These are phyloP conservation scores for Triticum timopheevii DNA, from an alignment of 176 grass and related monocot genomes.

Conservation along the genomic window DNA sequence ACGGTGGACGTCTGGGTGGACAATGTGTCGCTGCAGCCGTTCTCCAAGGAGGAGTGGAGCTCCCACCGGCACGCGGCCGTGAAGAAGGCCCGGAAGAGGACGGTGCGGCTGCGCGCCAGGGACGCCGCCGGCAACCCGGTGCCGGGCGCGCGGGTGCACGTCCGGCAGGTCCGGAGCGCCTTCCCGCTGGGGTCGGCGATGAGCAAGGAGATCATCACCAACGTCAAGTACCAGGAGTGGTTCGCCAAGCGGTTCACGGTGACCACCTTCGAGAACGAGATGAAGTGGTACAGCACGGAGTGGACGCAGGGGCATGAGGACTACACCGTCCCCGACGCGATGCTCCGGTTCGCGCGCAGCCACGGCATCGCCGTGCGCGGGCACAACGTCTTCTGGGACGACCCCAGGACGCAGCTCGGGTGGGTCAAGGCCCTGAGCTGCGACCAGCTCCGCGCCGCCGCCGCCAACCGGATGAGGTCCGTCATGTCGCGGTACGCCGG, in stretches of 20 bases:
- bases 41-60: slow-evolving; percentile 69
- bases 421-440: slow-evolving; percentile 30
- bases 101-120: slow-evolving; percentile 38
- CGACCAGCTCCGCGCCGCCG: slow-evolving; percentile 27
- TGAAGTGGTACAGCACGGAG: slow-evolving; percentile 94
- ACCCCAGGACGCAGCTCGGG: slow-evolving; percentile 32
- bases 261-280: slow-evolving; percentile 98
- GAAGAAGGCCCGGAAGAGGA: slow-evolving; percentile 44
- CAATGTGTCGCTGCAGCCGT: slow-evolving; percentile 79
- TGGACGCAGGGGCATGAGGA: slow-evolving; percentile 36
- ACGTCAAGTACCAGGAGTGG: slow-evolving; percentile 64
- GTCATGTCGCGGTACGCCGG: slow-evolving; percentile 68
- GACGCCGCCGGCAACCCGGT: slow-evolving; percentile 51
- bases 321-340: slow-evolving; percentile 67
- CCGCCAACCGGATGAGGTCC: slow-evolving; percentile 32
- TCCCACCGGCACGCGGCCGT: slow-evolving; percentile 57
- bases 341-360: slow-evolving; percentile 60
- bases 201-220: slow-evolving; percentile 55
- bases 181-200: slow-evolving; percentile 85
- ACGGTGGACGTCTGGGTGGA: slow-evolving; percentile 76
- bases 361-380: slow-evolving; percentile 55
- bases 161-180: slow-evolving; percentile 43
- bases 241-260: slow-evolving; percentile 81
- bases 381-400: slow-evolving; percentile 92
- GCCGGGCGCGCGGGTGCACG: slow-evolving; percentile 44